Conservation (phyloP, 73 alveolate genomes). For the Paramecium bursaria region DNA sequence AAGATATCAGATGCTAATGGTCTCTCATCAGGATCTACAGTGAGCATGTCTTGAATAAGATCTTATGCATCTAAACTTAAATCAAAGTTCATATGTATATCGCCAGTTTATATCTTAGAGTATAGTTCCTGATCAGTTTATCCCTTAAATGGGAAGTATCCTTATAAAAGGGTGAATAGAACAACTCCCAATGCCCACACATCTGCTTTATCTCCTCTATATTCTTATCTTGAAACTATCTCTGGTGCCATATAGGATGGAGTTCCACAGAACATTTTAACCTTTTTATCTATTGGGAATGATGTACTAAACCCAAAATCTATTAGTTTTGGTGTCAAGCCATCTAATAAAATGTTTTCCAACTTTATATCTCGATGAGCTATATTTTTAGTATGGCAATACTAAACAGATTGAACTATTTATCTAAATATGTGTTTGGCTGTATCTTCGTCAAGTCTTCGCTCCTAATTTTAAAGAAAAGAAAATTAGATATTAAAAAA, state of each 20-base stretch:
- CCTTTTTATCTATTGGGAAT: constrained; percentile 76
- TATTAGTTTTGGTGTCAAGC: constrained; percentile 72
- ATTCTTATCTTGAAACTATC: constrained; percentile 76
- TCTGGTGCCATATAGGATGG: constrained; percentile 92
- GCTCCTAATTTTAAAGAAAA: too few relatives aligned
- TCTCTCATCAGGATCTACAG: constrained; percentile 73
- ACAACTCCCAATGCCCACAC: constrained; percentile 88
- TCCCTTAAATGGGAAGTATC: constrained; percentile 82
- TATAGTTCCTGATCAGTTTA: constrained; percentile 75
- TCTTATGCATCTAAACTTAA: constrained; percentile 60
- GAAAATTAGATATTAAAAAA: too few relatives aligned
- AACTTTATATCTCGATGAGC: constrained; percentile 92
- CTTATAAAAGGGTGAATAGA: constrained; percentile 76
- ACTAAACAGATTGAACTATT: constrained; percentile 79
- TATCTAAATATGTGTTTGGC: constrained; percentile 81
- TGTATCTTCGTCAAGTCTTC: constrained; percentile 75
- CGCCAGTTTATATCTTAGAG: constrained; percentile 72
- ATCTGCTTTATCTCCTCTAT: constrained; percentile 80
- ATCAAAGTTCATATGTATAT: constrained; percentile 62
- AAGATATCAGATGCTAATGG: constrained; percentile 63
- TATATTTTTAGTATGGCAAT: constrained; percentile 79
- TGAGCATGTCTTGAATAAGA: constrained; percentile 67
- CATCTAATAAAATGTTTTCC: constrained; percentile 86
- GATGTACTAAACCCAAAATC: constrained; percentile 87
- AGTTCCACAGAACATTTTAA: constrained; percentile 85